Percentiles rank a stretch among this genome's conserved stretches.
These are phyloP conservation scores for Brassica balearica DNA, from an alignment of 441 rosid genomes.

Conservation along the genomic window DNA sequence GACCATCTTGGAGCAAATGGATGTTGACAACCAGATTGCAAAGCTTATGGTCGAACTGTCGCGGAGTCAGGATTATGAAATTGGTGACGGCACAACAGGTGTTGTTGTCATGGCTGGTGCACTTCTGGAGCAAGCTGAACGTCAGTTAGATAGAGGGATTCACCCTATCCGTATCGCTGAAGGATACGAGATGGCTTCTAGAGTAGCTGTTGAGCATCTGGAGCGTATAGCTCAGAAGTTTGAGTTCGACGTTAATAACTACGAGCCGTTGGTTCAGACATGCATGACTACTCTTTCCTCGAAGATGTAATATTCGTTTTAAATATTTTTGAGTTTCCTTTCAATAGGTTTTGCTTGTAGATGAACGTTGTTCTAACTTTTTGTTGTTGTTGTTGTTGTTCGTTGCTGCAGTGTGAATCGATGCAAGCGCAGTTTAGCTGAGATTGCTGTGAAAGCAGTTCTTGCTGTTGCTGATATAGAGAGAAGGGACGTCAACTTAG, in stretches of 20 bases:
- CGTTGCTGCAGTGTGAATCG: constrained; percentile 74
- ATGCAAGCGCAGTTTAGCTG: constrained; percentile 89
- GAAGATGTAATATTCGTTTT: constrained; percentile 64
- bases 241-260: constrained; percentile 65
- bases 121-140: constrained; percentile 92
- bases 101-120: constrained; percentile 98
- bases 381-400: constrained; percentile 2
- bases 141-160: constrained; percentile 78
- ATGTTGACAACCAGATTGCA: constrained; percentile 97
- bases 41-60: constrained; percentile 94
- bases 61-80: constrained; percentile 93
- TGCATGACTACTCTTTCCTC: constrained; percentile 98
- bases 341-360: not conserved
- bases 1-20: constrained; percentile 97
- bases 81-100: constrained; percentile 98
- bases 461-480: constrained; percentile 95
- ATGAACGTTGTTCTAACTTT: not conserved
- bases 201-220: constrained; percentile 83
- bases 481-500: constrained; percentile 92
- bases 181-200: constrained; percentile 93
- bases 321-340: not conserved
- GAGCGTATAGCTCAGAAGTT: constrained; percentile 78
- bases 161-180: constrained; percentile 90
- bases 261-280: constrained; percentile 83
- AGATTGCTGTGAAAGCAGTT: constrained; percentile 96